Conservation (phyloP, 1,284 basidiomycete species). For the Fomitopsis betulina region DNA sequence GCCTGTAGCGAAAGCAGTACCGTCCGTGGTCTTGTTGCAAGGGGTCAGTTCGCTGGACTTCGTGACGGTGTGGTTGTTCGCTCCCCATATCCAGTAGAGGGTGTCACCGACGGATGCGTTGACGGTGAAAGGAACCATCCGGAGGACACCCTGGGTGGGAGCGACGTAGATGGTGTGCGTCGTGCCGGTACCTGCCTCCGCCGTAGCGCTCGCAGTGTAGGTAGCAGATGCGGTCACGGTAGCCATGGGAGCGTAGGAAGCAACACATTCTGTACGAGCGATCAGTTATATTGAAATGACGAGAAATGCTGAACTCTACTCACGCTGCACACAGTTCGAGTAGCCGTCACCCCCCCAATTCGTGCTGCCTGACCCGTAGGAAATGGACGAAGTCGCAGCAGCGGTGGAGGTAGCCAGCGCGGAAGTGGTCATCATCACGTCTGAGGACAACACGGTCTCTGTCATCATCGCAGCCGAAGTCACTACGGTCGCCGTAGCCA, state of each 20-base stretch:
- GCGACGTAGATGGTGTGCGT: slow-evolving; percentile 75
- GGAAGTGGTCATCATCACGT: not conserved
- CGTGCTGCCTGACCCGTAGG: slow-evolving; percentile 62
- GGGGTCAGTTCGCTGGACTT: slow-evolving; percentile 59
- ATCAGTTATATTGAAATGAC: slow-evolving; percentile 4
- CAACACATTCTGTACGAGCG: slow-evolving; percentile 52
- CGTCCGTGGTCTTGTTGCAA: slow-evolving; percentile 64
- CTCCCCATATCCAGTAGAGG: slow-evolving; percentile 68
- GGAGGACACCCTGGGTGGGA: slow-evolving; percentile 67
- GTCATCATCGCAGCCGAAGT: not conserved
- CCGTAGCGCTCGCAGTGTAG: slow-evolving; percentile 28
- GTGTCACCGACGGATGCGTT: slow-evolving; percentile 75
- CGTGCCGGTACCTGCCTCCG: slow-evolving; percentile 31
- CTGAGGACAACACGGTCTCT: too few relatives aligned
- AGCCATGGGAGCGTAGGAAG: slow-evolving; percentile 44
- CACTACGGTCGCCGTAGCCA: not conserved
- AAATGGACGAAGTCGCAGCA: slow-evolving; percentile 6
- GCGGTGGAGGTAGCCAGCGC: slow-evolving; percentile 4
- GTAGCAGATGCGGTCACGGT: slow-evolving; percentile 37
- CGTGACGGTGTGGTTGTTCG: slow-evolving; percentile 74
- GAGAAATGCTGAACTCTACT: slow-evolving; percentile 24
- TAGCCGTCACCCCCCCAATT: slow-evolving; percentile 57
- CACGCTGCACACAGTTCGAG: slow-evolving; percentile 67
- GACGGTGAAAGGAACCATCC: slow-evolving; percentile 67
- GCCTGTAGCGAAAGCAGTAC: slow-evolving; percentile 57